These are phyloP conservation scores for Closterium sp. DNA, from an alignment of 139 green algal genomes.

Conservation along the genomic window DNA sequence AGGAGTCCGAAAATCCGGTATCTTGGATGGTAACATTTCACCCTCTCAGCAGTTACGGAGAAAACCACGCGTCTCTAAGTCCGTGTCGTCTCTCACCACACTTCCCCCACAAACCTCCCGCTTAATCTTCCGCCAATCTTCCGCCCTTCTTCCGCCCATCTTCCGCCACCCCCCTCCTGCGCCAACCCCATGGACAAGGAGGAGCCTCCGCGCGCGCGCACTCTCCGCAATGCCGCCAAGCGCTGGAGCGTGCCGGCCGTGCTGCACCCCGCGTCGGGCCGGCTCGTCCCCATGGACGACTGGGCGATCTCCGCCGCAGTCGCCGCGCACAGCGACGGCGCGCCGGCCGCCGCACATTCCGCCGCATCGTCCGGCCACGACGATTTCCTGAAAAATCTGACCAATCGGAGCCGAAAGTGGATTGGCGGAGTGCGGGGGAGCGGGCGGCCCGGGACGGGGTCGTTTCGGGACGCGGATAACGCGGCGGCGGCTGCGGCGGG, in stretches of 20 bases:
- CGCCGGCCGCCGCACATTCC: too few relatives aligned
- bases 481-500: neutral
- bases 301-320: neutral
- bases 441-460: neutral
- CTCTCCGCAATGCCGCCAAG: neutral
- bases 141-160: neutral
- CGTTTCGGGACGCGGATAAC: neutral
- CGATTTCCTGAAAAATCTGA: neutral
- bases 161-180: neutral
- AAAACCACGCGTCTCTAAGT: neutral
- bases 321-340: neutral
- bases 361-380: neutral
- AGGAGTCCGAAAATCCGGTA: too few relatives aligned
- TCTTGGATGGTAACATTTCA: too few relatives aligned
- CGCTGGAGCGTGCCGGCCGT: neutral
- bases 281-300: neutral
- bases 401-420: neutral
- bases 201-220: neutral
- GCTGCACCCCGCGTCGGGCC: neutral
- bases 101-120: neutral
- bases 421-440: neutral
- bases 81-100: neutral
- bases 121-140: neutral
- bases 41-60: neutral
- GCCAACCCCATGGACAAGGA: neutral